A percentile compares a stretch with the other conserved stretches of the same genome.
Conservation (phyloP, 768 basidiomycete genomes). For the Tricholoma saponaceum region DNA sequence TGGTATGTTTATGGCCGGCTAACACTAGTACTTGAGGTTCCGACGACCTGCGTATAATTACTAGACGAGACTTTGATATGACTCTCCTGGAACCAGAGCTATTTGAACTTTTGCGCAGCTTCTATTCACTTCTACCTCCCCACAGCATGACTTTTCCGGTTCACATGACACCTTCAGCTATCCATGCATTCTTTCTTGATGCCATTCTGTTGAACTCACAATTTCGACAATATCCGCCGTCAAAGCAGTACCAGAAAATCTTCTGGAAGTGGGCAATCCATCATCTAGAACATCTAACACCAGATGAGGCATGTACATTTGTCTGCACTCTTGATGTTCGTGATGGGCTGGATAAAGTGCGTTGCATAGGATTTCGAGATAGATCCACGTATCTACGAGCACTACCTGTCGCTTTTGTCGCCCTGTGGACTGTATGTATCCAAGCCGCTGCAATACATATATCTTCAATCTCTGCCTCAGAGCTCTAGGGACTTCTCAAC, state of each 20-base stretch:
- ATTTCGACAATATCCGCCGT: slow-evolving; percentile 57
- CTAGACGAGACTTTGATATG: slow-evolving; percentile 2
- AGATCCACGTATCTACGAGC: slow-evolving; percentile 60
- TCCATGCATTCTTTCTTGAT: slow-evolving; percentile 55
- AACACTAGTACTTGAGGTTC: not conserved
- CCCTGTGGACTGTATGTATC: slow-evolving; percentile 28
- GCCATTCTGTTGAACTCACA: slow-evolving; percentile 49
- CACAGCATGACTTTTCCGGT: slow-evolving; percentile 38
- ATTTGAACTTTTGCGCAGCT: slow-evolving; percentile 45
- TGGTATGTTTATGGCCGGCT: slow-evolving; percentile 22
- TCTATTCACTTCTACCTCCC: slow-evolving; percentile 47
- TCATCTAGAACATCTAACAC: slow-evolving; percentile 43
- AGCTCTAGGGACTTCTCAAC: slow-evolving; percentile 16
- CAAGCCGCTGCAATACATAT: not conserved
- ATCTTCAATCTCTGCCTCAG: slow-evolving; percentile 11
- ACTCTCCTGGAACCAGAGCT: slow-evolving; percentile 25
- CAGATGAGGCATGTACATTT: slow-evolving; percentile 42
- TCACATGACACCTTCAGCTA: slow-evolving; percentile 27
- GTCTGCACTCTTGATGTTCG: not conserved
- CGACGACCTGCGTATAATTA: not conserved
- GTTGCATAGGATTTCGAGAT: slow-evolving; percentile 51
- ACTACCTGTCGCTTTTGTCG: slow-evolving; percentile 48
- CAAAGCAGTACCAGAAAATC: slow-evolving; percentile 50
- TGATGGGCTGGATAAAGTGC: slow-evolving; percentile 1
- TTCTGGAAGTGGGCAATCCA: slow-evolving; percentile 76